A percentile compares a stretch with the other conserved stretches of the same genome.
Evolutionary conservation across 108 stramenopile genomes (phyloP).

Genomic region (Schizochytrium sp.): DNA sequence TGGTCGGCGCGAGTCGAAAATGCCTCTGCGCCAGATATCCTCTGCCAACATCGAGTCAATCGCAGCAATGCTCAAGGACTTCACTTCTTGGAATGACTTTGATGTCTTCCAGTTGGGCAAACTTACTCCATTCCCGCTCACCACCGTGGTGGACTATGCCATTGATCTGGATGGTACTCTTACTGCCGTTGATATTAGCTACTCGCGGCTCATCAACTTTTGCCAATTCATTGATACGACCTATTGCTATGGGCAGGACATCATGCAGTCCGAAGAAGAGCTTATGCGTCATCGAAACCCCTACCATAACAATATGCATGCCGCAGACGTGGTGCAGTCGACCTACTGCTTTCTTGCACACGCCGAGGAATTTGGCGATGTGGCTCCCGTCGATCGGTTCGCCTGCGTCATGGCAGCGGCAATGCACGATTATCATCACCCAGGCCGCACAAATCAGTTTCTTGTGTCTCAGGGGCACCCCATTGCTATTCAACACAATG

Average conservation of each 20-base stretch:
- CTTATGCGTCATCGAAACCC: background rate
- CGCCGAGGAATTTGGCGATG: conserved; percentile 2
- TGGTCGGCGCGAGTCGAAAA: background rate
- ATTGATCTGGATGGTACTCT: background rate
- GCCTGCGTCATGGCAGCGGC: conserved; percentile 38
- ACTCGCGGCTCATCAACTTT: conserved; percentile 10
- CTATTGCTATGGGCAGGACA: background rate
- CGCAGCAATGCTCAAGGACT: background rate
- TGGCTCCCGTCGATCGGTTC: conserved; percentile 32
- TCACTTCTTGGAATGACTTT: background rate
- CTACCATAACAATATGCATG: conserved; percentile 46
- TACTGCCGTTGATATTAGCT: background rate
- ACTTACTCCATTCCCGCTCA: background rate
- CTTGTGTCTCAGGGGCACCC: conserved; percentile 33
- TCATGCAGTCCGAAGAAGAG: background rate
- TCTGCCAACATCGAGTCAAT: background rate
- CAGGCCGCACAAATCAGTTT: conserved; percentile 46
- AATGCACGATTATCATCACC: conserved; percentile 50
- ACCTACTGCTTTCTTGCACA: background rate
- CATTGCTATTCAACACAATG: conserved; percentile 43
- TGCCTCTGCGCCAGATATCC: background rate
- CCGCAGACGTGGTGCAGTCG: conserved; percentile 45
- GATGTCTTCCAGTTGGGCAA: background rate
- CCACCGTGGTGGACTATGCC: background rate
- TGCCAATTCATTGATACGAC: background rate